Evolutionary conservation across 83 land plant genomes (phyloP), one percentile per base, ranked within the genome.

Genomic region (Diphasiastrum complanatum): DNA sequence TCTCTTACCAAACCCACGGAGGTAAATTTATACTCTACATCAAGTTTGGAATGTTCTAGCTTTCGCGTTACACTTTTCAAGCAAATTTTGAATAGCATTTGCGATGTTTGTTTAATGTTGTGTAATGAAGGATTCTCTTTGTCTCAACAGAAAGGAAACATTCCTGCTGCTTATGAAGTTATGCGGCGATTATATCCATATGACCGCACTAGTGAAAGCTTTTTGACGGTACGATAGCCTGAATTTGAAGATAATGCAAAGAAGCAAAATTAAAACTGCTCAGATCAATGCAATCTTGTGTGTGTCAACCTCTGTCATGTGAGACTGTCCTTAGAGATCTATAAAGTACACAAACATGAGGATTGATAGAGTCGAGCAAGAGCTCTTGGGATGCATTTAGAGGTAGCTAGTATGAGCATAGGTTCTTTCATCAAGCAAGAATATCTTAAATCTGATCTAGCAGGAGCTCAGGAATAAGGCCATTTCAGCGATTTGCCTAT

Each of bases 1-100:
- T 79, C 79, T 22, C 75, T 93, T 70, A 86, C 73, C 45, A 93
- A 85, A 57, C 86, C 95, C 4, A 54, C 75, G 33, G 92, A 90
- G 96, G 96, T 90, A 61, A 12, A 43, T 49, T 77, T 77, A 64
- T 58, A 20, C 35, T 23, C 38, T 59, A 32, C n/a, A 50, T 24
- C 40, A 10, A 18, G 6, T n/a, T n/a, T 30, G 6, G 10, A 55
- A 38, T 45, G 16, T 19, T 37, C 27, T 63, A 55, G 32, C 45
- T 19, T 37, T 33, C 33, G 43, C 33, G 31, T 61, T n/a, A 30
- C 34, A 10, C 69, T 24, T 51, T 38, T 43, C 18, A 26, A 61
- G 43, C 35, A 18, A 35, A 47, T 41, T 22, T 47, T 47, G 2
- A 54, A 40, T n/a, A 43, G 27, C 4, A 41, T 46, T 29, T 50